phyloP scores from a whole-genome alignment of 345 rosid species.

The Brassica rapa region DNA sequence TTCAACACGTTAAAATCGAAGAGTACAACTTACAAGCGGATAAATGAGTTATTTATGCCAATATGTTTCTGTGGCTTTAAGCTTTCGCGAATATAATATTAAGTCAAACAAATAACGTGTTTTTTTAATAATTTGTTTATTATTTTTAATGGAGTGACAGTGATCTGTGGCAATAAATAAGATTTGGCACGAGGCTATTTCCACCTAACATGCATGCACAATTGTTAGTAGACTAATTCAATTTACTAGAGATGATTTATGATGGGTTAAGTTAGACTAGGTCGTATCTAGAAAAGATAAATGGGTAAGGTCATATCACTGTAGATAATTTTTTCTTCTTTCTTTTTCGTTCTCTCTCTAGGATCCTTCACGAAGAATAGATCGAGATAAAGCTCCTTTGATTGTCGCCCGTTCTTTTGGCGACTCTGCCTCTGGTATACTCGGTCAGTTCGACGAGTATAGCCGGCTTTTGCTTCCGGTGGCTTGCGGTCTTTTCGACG shows the following conservation, averaged over 20 bases:
- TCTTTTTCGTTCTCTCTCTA: too few relatives aligned
- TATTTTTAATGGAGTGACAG: background rate
- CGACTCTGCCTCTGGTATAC: too few relatives aligned
- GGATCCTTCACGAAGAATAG: too few relatives aligned
- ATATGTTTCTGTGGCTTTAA: slow-evolving; percentile 21
- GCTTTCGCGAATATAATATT: background rate
- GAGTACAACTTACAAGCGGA: background rate
- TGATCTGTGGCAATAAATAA: slow-evolving; percentile 4
- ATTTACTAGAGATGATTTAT: background rate
- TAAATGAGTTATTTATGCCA: slow-evolving; percentile 8
- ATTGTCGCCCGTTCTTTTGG: too few relatives aligned
- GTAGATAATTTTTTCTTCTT: too few relatives aligned
- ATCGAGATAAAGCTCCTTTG: too few relatives aligned
- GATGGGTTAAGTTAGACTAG: background rate
- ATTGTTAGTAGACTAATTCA: background rate
- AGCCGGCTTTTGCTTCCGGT: too few relatives aligned
- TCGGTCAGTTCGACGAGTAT: too few relatives aligned
- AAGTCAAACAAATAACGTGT: slow-evolving; percentile 21
- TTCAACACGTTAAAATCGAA: background rate
- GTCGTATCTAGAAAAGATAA: background rate
- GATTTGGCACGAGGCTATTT: slow-evolving; percentile 1
- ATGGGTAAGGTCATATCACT: too few relatives aligned
- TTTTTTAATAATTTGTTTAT: background rate
- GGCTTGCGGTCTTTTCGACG: too few relatives aligned
- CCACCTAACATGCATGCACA: background rate